A percentile compares a stretch with the other conserved stretches of the same genome.
Conservation (phyloP, 176 grass and related monocot genomes). For the Triticum urartu region DNA sequence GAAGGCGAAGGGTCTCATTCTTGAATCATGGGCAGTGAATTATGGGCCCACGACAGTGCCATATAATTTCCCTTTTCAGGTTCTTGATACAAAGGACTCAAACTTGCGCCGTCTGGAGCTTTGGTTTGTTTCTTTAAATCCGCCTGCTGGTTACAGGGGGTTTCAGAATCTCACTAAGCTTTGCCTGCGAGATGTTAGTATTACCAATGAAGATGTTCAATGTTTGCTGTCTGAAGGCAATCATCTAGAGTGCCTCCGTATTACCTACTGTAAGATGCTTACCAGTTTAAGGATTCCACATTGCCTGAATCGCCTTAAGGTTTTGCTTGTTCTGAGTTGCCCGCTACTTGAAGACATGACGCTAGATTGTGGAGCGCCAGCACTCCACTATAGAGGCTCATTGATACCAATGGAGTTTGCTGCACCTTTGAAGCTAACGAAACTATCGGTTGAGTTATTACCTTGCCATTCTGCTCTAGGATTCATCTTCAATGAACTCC, state of each 20-base stretch:
- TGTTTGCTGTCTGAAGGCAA: not conserved
- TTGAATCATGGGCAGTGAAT: not conserved
- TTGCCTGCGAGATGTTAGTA: slow-evolving; percentile 8
- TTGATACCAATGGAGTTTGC: slow-evolving; percentile 6
- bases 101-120: not conserved
- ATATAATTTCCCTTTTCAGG: slow-evolving; percentile 4
- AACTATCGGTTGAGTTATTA: not conserved
- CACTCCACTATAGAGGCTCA: not conserved
- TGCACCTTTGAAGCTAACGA: not conserved
- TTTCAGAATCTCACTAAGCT: slow-evolving; percentile 23
- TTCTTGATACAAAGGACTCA: not conserved
- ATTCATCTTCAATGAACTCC: slow-evolving; percentile 11
- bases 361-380: not conserved
- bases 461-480: not conserved
- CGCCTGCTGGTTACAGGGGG: not conserved
- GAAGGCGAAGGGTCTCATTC: not conserved
- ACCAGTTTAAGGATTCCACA: slow-evolving; percentile 4
- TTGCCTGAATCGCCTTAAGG: not conserved
- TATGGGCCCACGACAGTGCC: not conserved
- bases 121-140: not conserved
- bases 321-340: slow-evolving; percentile 5
- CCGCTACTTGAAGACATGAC: slow-evolving; percentile 2
- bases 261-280: not conserved
- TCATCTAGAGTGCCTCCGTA: slow-evolving; percentile 1
- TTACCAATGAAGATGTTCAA: slow-evolving; percentile 7